Evolutionary conservation across 2,329 filamentous ascomycete species (phyloP).

Genomic region (Chaetomiaceae sp.): DNA sequence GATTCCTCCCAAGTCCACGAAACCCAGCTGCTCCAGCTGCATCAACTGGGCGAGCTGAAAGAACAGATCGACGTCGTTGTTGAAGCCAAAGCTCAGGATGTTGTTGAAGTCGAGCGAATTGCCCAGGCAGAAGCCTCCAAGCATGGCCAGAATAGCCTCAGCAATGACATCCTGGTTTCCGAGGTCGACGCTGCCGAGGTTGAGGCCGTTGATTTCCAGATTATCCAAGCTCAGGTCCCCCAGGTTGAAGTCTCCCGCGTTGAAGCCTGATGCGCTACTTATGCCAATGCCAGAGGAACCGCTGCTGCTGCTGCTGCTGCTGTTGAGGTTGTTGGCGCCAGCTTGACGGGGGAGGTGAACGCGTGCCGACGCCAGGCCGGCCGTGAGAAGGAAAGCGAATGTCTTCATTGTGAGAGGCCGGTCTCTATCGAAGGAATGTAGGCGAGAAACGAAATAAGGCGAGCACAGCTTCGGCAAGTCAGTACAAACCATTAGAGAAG

Average conservation of each 20-base stretch:
- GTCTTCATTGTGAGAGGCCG: slow-evolving; percentile 27
- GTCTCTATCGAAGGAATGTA: neutral
- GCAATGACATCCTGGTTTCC: slow-evolving; percentile 29
- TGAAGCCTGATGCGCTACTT: neutral
- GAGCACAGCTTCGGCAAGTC: slow-evolving; percentile 1
- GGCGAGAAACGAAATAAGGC: neutral
- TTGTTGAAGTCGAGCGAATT: slow-evolving; percentile 27
- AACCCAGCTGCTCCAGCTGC: slow-evolving; percentile 31
- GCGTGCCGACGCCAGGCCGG: slow-evolving; percentile 30
- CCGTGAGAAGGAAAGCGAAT: slow-evolving; percentile 23
- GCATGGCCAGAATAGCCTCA: slow-evolving; percentile 31
- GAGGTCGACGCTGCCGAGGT: slow-evolving; percentile 31
- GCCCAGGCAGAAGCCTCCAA: slow-evolving; percentile 30
- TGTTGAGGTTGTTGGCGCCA: slow-evolving; percentile 11
- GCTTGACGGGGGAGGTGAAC: slow-evolving; percentile 12
- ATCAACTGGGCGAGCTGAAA: slow-evolving; percentile 32
- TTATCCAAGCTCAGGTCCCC: slow-evolving; percentile 21
- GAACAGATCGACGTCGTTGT: slow-evolving; percentile 31
- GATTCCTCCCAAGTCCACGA: slow-evolving; percentile 28
- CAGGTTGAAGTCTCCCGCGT: slow-evolving; percentile 13
- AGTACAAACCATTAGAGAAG: neutral
- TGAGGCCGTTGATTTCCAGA: slow-evolving; percentile 27
- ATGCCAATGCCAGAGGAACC: neutral
- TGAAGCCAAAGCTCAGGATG: slow-evolving; percentile 25
- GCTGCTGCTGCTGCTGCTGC: slow-evolving; percentile 5